Percentiles rank a stretch among this genome's conserved stretches.
Evolutionary conservation across 352 stramenopile species (phyloP).

Genomic region (Globisporangium apiculatum): DNA sequence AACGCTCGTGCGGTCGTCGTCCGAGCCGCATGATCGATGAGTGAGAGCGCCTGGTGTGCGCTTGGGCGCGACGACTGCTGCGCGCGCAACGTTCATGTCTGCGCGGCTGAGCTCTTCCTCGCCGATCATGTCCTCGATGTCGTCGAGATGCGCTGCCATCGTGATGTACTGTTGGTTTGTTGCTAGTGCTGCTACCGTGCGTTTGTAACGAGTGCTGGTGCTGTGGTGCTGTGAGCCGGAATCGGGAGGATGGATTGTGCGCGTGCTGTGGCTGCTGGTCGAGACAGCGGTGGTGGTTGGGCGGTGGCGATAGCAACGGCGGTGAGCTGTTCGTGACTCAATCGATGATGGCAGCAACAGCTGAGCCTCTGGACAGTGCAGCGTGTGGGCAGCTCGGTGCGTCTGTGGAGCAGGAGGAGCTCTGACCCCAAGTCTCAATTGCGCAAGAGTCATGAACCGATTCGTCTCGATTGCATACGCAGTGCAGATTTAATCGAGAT

Average conservation of each 20-base stretch:
- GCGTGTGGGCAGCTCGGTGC: no score
- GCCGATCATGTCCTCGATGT: conserved; percentile 81
- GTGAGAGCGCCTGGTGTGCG: background rate
- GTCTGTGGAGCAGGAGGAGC: no score
- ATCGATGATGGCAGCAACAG: no score
- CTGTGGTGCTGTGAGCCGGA: background rate
- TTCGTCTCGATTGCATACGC: no score
- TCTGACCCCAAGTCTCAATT: no score
- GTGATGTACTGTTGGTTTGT: background rate
- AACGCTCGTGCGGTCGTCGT: conserved; percentile 18
- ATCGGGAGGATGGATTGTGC: background rate
- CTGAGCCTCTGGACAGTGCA: no score
- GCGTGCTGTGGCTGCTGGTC: background rate
- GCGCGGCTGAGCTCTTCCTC: conserved; percentile 58
- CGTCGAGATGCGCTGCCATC: conserved; percentile 32
- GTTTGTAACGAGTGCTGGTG: background rate
- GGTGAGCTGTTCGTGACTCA: no score
- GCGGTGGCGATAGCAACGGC: no score
- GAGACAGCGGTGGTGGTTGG: background rate
- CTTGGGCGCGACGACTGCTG: conserved; percentile 64
- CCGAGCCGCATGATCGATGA: background rate
- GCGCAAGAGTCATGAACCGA: no score
- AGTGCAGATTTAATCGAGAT: no score
- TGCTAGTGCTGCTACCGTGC: background rate
- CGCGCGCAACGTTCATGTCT: conserved; percentile 30